phyloP scores from a whole-genome alignment of 2,329 filamentous ascomycete species.

The Neonectria magnoliae region DNA sequence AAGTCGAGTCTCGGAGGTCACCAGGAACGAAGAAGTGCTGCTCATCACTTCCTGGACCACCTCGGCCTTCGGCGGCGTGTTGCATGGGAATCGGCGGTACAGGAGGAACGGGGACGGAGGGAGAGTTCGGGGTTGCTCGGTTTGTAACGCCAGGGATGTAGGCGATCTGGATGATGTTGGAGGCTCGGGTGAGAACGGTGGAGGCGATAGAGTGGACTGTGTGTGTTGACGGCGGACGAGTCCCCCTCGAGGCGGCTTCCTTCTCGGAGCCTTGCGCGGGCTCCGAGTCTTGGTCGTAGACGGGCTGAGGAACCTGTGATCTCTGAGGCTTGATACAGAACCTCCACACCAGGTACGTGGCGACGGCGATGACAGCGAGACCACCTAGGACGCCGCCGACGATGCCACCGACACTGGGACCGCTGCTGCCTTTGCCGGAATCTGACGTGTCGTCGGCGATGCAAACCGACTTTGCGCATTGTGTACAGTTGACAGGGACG shows the following conservation, averaged over 20 bases:
- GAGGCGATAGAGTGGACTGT: slow-evolving; percentile 94
- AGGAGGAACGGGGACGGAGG: slow-evolving; percentile 83
- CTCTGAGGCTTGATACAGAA: slow-evolving; percentile 87
- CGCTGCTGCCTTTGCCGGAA: slow-evolving; percentile 46
- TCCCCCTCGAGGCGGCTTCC: slow-evolving; percentile 54
- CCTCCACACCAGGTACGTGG: slow-evolving; percentile 85
- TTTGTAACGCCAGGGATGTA: slow-evolving; percentile 98
- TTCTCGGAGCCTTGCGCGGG: slow-evolving; percentile 53
- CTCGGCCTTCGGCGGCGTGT: slow-evolving; percentile 59
- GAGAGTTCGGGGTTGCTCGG: slow-evolving; percentile 84
- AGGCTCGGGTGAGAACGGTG: slow-evolving; percentile 92
- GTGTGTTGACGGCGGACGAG: slow-evolving; percentile 78
- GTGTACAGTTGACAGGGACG: slow-evolving; percentile 55
- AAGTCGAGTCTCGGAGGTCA: slow-evolving; percentile 90
- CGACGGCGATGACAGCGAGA: slow-evolving; percentile 75
- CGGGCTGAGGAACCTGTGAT: slow-evolving; percentile 64
- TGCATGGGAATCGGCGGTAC: slow-evolving; percentile 88
- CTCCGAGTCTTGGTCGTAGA: slow-evolving; percentile 68
- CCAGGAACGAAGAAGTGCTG: slow-evolving; percentile 94
- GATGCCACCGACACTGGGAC: slow-evolving; percentile 83
- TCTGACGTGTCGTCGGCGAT: slow-evolving; percentile 42
- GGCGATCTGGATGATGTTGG: slow-evolving; percentile 99
- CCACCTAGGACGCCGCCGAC: slow-evolving; percentile 92
- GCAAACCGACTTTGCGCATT: slow-evolving; percentile 61
- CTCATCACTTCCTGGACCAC: slow-evolving; percentile 70